Base-by-base conservation (phyloP, 805 yeast genomes). In the Gaillardinia entomophila region DNA sequence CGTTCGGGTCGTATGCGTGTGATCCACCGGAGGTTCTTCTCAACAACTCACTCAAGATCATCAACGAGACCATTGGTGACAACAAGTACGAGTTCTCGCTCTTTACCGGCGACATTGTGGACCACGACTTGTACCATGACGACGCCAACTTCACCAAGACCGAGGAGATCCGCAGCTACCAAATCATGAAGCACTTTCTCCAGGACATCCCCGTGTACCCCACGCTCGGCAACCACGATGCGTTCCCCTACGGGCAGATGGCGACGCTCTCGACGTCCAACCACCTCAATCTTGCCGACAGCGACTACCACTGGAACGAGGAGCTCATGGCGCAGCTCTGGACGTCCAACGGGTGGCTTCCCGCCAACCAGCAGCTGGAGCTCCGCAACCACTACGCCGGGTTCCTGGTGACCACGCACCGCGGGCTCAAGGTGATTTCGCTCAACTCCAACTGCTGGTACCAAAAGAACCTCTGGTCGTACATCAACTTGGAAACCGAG, bases 61-160 rank as follows among this genome's bases (percentile, higher is more conserved):
- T 73, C 31, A 55, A 56, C 38, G 57, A 62, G 34, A 34, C 52
- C 23, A 36, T 51, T 12, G 43, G 53, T 8, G 47, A 59, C 26
- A 39, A 66, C 24, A 44, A 60, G 6, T 79, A 71, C 44, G 80
- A 77, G 32, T 80, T 80, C 48, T 68, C 81, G 2, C 54, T 81
- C 24, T 81, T 81, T 63, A 81, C 87, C 4, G 88, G 88, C 35
- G 89, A 81, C 48, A 63, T 79, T 49, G 81, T 80, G 33, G 87
- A 81, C 51, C 89, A 81, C 48, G 79, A 74, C 43, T 75, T 71
- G 35, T 47, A 61, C 10, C 63, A 66, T 29, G 66, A 70, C 46
- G 70, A 71, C 30, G 62, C 72, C 28, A 83, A 78, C 26, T 72
- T 75, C 37, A 88, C 84, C 39, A 85, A 67, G 6, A 84, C 70